phyloP scores from a whole-genome alignment of 208 protist genomes.

The Trypanosomatidae sp. region DNA sequence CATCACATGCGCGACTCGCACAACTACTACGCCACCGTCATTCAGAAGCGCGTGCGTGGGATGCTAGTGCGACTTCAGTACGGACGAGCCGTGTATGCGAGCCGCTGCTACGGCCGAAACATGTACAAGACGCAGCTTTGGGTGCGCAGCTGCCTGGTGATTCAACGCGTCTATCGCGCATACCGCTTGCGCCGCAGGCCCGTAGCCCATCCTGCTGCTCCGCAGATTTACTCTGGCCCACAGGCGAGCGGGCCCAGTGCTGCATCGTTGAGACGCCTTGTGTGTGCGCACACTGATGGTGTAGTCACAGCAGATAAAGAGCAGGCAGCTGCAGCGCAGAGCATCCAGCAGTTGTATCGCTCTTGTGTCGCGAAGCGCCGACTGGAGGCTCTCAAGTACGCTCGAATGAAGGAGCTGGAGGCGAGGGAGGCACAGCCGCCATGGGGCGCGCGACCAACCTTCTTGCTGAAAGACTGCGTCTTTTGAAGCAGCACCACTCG shows the following conservation, averaged over 20 bases:
- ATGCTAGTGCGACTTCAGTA: constrained; percentile 58
- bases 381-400: constrained; percentile 21
- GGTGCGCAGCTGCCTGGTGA: constrained; percentile 44
- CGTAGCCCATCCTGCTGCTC: neutral
- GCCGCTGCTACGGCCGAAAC: constrained; percentile 69
- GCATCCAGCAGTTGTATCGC: constrained; percentile 28
- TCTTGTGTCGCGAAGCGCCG: constrained; percentile 21
- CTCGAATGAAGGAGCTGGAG: neutral
- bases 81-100: constrained; percentile 45
- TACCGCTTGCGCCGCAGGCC: constrained; percentile 25
- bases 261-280: neutral
- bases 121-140: constrained; percentile 48
- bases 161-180: constrained; percentile 64
- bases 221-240: neutral
- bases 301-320: neutral
- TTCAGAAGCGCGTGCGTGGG: constrained; percentile 73
- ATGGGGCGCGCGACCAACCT: neutral
- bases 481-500: constrained; percentile 9
- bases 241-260: neutral
- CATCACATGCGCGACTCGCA: constrained; percentile 66
- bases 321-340: constrained; percentile 12
- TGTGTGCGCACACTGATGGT: neutral
- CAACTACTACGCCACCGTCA: constrained; percentile 73
- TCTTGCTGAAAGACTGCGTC: constrained; percentile 27
- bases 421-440: neutral